Evolutionary conservation across 331 rosid genomes (phyloP).

Genomic region (Malus hybrid): DNA sequence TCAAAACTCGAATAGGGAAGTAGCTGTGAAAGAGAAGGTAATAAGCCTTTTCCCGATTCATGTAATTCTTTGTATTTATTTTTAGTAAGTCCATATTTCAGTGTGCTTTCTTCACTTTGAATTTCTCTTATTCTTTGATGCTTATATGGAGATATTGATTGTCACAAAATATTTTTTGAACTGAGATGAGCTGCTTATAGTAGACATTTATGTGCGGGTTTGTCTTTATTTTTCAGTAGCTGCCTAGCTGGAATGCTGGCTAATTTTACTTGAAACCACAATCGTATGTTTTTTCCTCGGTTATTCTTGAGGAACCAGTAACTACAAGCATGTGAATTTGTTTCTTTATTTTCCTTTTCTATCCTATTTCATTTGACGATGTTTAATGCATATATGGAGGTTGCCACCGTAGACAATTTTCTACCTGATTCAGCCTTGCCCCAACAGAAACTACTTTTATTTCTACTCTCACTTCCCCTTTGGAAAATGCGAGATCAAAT

Average conservation of each 20-base stretch:
- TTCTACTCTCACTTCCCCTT: too few relatives aligned
- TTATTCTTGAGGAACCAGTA: background rate
- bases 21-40: constrained; percentile 79
- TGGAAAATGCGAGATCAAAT: background rate
- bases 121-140: background rate
- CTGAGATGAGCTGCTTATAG: background rate
- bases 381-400: background rate
- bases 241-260: background rate
- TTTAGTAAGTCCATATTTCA: background rate
- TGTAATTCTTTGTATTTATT: background rate
- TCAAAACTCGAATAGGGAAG: constrained; percentile 51
- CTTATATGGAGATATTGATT: background rate
- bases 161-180: background rate
- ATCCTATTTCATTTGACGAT: background rate
- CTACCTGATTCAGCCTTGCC: background rate
- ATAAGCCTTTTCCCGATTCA: background rate
- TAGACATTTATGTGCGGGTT: background rate
- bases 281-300: background rate
- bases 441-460: background rate
- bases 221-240: background rate
- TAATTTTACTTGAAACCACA: background rate
- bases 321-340: background rate
- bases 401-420: background rate
- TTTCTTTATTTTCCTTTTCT: background rate
- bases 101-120: background rate